A percentile compares a stretch with the other conserved stretches of the same genome.
Evolutionary conservation across 1,284 basidiomycete genomes (phyloP).

Genomic region (Boletus mariae): DNA sequence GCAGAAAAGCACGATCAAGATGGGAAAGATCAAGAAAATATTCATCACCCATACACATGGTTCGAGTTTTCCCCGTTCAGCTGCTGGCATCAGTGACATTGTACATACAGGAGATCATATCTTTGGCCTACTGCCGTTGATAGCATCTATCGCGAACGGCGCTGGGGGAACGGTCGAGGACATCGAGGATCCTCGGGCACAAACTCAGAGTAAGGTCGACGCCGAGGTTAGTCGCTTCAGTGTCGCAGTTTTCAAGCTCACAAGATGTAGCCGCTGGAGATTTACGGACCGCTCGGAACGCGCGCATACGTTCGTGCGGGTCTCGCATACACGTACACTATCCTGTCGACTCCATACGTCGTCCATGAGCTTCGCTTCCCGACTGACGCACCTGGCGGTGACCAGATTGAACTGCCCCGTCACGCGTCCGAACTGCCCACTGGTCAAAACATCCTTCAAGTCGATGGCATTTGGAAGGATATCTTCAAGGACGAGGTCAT

Average conservation of each 20-base stretch:
- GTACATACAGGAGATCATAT: slow-evolving; percentile 73
- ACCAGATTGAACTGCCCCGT: slow-evolving; percentile 45
- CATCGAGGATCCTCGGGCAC: slow-evolving; percentile 53
- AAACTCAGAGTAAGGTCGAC: slow-evolving; percentile 26
- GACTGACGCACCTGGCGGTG: slow-evolving; percentile 48
- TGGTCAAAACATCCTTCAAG: slow-evolving; percentile 66
- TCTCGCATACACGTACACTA: slow-evolving; percentile 69
- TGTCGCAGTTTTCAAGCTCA: slow-evolving; percentile 4
- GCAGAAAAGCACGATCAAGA: slow-evolving; percentile 67
- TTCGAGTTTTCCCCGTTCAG: slow-evolving; percentile 26
- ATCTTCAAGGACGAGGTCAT: slow-evolving; percentile 61
- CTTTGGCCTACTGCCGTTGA: slow-evolving; percentile 74
- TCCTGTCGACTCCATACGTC: slow-evolving; percentile 70
- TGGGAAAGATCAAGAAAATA: slow-evolving; percentile 79
- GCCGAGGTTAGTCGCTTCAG: slow-evolving; percentile 29
- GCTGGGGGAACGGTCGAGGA: slow-evolving; percentile 62
- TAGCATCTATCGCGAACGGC: slow-evolving; percentile 66
- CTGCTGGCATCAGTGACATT: not conserved
- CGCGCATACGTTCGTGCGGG: slow-evolving; percentile 78
- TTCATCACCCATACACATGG: slow-evolving; percentile 94
- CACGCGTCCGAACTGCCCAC: slow-evolving; percentile 59
- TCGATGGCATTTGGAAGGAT: slow-evolving; percentile 68
- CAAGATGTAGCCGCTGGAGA: slow-evolving; percentile 58
- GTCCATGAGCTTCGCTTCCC: slow-evolving; percentile 85
- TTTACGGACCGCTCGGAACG: slow-evolving; percentile 87